Conservation (phyloP, 2,329 filamentous ascomycete species). For the Alternaria consortialis region DNA sequence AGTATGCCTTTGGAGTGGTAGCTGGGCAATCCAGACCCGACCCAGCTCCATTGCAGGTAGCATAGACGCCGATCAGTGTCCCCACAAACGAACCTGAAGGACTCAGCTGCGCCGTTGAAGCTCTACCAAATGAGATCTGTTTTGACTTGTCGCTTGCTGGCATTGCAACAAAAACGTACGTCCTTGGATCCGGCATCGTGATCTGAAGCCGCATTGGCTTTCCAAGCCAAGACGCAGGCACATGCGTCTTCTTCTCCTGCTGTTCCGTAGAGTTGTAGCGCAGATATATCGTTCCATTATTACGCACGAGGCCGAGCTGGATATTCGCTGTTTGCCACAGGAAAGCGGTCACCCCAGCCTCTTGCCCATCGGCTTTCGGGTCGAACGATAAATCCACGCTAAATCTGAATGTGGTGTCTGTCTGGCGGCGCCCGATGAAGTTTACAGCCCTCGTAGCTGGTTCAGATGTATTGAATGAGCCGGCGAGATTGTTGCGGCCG, state of each 20-base stretch:
- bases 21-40: conserved; percentile 4
- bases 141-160: not conserved
- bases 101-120: conserved; percentile 22
- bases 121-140: conserved; percentile 10
- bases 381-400: conserved; percentile 54
- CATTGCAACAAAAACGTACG: conserved; percentile 7
- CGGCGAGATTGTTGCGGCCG: conserved; percentile 63
- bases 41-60: conserved; percentile 60
- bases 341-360: conserved; percentile 63
- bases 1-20: conserved; percentile 56
- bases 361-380: conserved; percentile 52
- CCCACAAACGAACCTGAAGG: conserved; percentile 46
- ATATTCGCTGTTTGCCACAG: conserved; percentile 63
- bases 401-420: conserved; percentile 63
- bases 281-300: conserved; percentile 41
- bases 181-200: conserved; percentile 6
- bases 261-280: conserved; percentile 54
- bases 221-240: conserved; percentile 53
- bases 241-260: conserved; percentile 44
- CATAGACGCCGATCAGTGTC: conserved; percentile 61
- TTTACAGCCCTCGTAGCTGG: conserved; percentile 57
- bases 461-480: conserved; percentile 53
- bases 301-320: conserved; percentile 52
- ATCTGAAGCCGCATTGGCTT: conserved; percentile 40
- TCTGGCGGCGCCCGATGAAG: conserved; percentile 63